Conservation (phyloP, 2,329 filamentous ascomycete genomes). For the Rosellinia necatrix region DNA sequence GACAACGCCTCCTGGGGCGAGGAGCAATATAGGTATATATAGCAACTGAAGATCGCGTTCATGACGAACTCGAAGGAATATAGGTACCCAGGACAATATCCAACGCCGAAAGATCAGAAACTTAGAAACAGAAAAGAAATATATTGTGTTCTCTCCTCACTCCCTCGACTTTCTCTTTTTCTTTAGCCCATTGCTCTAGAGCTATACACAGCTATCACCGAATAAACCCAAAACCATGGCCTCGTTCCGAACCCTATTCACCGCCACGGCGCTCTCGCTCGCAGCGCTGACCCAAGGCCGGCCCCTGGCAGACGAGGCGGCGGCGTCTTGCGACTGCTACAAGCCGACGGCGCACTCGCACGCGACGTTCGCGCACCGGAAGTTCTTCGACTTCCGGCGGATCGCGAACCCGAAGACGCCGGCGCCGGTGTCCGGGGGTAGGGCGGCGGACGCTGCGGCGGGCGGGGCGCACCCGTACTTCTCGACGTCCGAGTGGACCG, state of each 20-base stretch:
- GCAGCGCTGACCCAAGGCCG: constrained; percentile 11
- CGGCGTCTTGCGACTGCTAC: constrained; percentile 27
- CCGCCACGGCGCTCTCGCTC: constrained; percentile 7
- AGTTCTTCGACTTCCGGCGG: constrained; percentile 56
- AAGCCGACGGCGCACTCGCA: constrained; percentile 25
- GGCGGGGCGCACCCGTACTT: constrained; percentile 42
- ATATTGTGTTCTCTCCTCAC: not conserved
- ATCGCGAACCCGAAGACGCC: constrained; percentile 42
- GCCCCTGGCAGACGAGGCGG: constrained; percentile 3
- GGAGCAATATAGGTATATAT: too few species aligned
- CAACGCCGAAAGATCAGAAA: too few species aligned
- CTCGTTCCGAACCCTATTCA: not conserved
- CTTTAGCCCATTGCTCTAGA: not conserved
- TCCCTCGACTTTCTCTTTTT: not conserved
- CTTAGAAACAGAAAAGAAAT: too few species aligned
- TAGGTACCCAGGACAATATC: too few species aligned
- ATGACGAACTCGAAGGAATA: too few species aligned
- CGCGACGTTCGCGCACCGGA: constrained; percentile 49
- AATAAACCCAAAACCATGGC: constrained; percentile 4
- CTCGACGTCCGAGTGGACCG: constrained; percentile 36
- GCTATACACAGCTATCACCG: not conserved
- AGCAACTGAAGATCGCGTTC: too few species aligned
- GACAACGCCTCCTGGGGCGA: too few species aligned
- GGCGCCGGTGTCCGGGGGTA: constrained; percentile 31
- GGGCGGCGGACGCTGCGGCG: constrained; percentile 35